These are phyloP conservation scores for Solanum lignicaule DNA, from an alignment of 257 asterid genomes.

Conservation along the genomic window DNA sequence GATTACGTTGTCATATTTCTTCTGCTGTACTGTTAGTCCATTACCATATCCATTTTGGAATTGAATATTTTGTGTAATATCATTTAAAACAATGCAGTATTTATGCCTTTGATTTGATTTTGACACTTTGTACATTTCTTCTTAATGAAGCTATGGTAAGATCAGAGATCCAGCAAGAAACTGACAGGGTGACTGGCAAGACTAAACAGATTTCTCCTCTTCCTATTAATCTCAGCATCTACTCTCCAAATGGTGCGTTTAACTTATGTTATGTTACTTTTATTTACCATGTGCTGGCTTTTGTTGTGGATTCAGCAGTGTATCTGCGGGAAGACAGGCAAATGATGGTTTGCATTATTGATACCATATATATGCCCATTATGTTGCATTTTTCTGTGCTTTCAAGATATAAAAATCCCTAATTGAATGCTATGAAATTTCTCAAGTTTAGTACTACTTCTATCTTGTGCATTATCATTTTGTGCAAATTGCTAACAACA, in stretches of 20 bases:
- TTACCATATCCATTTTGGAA: not conserved
- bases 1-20: not conserved
- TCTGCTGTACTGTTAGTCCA: not conserved
- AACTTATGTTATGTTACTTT: not conserved
- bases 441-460: not conserved
- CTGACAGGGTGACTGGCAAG: slow-evolving; percentile 35
- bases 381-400: not conserved
- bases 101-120: not conserved
- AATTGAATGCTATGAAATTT: not conserved
- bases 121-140: not conserved
- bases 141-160: slow-evolving; percentile 23
- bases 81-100: not conserved
- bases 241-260: slow-evolving; percentile 29
- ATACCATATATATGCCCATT: not conserved
- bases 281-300: not conserved
- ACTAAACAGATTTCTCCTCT: slow-evolving; percentile 26
- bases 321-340: not conserved
- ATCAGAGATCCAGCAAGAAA: slow-evolving; percentile 37
- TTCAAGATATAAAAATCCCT: not conserved
- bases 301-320: not conserved
- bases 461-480: not conserved
- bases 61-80: not conserved
- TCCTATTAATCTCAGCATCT: slow-evolving; percentile 40
- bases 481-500: not conserved
- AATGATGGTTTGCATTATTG: not conserved